Evolutionary conservation across 2,329 filamentous ascomycete genomes (phyloP), one percentile per base, ranked within the genome.

Genomic region (Dothistroma pini): DNA sequence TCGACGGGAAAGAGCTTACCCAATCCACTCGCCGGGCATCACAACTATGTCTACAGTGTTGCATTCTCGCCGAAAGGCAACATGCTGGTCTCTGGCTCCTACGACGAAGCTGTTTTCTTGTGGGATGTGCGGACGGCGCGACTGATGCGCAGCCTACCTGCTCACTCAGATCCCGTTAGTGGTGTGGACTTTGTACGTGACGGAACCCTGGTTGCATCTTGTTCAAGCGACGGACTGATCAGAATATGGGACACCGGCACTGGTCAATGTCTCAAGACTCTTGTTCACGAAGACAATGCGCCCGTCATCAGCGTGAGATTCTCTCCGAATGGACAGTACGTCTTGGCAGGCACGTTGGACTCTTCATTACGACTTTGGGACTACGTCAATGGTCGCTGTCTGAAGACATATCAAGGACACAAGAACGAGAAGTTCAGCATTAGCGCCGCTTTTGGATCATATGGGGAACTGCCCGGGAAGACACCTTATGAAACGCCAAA

Each of bases 1-100:
- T 70, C 79, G 19, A 84, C 83, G 8, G 84, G 84, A 19, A 82
- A 84, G 71, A 79, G 83, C 31, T 81, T 86, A 57, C 82, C 83
- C 0, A 82, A 79, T 22, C 81, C 84, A 1, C 80, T 97, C 66
- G 82, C 89, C 25, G 93, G 95, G 2, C 95, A 99, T 71, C 92
- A 97, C 75, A 97, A 96, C 76, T 97, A 97, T 76, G 88, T 99
- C 34, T 96, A 96, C 77, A 91, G 89, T 55, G 81, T 99, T 35
- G 92, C 93, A 6, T 97, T 97, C 75, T 93, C 91, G n/a, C 95
- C 95, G 1, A 97, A 97, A 75, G 95, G 95, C 25, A 99, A 99
- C 72, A 96, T 97, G 73, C 84, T 99, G 35, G 95, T 93, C 16
- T 96, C 90, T 67, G 95, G 95, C 12, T 96, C 90, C 66, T 97